Percentiles rank a stretch among this genome's conserved stretches.
Evolutionary conservation across 2,329 filamentous ascomycete species (phyloP).

Genomic region (Macroventuria anomochaeta): DNA sequence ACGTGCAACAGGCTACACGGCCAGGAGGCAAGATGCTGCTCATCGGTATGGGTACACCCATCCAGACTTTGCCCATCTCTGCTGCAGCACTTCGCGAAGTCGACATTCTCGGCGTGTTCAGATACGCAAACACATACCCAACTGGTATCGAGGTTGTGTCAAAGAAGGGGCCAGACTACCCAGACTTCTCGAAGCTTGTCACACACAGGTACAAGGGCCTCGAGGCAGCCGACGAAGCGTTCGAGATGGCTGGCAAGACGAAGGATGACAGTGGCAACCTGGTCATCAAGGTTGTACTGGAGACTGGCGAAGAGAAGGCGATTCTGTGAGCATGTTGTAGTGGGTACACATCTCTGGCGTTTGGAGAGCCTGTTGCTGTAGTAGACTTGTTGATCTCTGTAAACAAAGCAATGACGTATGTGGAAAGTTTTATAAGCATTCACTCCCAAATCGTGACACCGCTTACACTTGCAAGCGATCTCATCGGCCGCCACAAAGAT

Average conservation of each 20-base stretch:
- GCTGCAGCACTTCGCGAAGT: slow-evolving; percentile 77
- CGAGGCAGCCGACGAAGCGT: slow-evolving; percentile 66
- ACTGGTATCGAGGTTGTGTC: slow-evolving; percentile 69
- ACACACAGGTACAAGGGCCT: slow-evolving; percentile 74
- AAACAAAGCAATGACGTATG: slow-evolving; percentile 17
- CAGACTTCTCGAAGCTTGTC: slow-evolving; percentile 73
- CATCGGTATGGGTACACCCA: slow-evolving; percentile 79
- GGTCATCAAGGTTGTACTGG: slow-evolving; percentile 73
- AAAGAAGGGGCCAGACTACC: slow-evolving; percentile 58
- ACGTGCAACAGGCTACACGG: slow-evolving; percentile 58
- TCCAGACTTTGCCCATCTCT: slow-evolving; percentile 76
- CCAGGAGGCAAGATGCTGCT: slow-evolving; percentile 76
- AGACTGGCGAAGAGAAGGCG: slow-evolving; percentile 45
- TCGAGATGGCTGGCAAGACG: slow-evolving; percentile 73
- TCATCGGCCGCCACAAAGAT: not conserved
- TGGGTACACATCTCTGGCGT: not conserved
- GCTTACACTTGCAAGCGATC: not conserved
- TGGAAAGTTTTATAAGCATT: not conserved
- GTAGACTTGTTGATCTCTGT: not conserved
- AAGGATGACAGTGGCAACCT: slow-evolving; percentile 71
- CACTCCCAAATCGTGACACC: not conserved
- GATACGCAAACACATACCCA: slow-evolving; percentile 77
- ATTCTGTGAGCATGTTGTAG: slow-evolving; percentile 20
- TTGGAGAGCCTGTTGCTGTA: not conserved
- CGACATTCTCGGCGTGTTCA: slow-evolving; percentile 78